These are phyloP conservation scores for Closterium sp. DNA, from an alignment of 139 green algal genomes.

Conservation along the genomic window DNA sequence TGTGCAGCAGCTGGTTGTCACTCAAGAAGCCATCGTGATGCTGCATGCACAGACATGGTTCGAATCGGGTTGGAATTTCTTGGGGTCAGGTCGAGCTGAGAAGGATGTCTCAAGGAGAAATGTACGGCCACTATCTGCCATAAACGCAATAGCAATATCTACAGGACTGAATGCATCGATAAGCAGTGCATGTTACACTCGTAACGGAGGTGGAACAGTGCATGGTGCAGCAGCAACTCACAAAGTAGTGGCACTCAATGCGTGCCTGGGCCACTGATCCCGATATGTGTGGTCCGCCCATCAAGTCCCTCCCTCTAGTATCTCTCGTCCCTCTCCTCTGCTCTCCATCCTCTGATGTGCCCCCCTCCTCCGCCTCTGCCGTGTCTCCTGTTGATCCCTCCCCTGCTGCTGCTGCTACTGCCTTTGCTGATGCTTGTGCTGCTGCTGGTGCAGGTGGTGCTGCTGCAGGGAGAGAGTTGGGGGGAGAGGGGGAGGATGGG, in stretches of 20 bases:
- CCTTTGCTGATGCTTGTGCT: not conserved
- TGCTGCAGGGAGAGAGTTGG: not conserved
- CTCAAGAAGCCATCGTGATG: conserved; percentile 43
- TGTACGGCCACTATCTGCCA: not conserved
- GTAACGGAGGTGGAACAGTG: not conserved
- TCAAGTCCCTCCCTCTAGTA: not conserved
- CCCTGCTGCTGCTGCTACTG: not conserved
- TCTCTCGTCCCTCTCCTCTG: not conserved
- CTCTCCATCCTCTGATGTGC: not conserved
- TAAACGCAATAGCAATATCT: not conserved
- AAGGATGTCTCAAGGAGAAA: too few species aligned
- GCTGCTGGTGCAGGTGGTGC: not conserved
- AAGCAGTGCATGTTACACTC: not conserved
- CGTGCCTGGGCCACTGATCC: conserved; percentile 56
- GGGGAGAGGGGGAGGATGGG: not conserved
- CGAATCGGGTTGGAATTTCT: not conserved
- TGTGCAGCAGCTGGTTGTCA: conserved; percentile 51
- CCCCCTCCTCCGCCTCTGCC: not conserved
- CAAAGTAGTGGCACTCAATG: conserved; percentile 66
- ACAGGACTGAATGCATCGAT: not conserved
- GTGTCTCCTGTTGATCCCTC: not conserved
- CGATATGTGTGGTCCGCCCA: conserved; percentile 8
- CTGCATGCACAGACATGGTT: conserved; percentile 8
- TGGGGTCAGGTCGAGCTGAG: not conserved
- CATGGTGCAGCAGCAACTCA: conserved; percentile 41